These are phyloP conservation scores for Lanmaoa rubissima DNA, from an alignment of 768 basidiomycete genomes.

Conservation along the genomic window DNA sequence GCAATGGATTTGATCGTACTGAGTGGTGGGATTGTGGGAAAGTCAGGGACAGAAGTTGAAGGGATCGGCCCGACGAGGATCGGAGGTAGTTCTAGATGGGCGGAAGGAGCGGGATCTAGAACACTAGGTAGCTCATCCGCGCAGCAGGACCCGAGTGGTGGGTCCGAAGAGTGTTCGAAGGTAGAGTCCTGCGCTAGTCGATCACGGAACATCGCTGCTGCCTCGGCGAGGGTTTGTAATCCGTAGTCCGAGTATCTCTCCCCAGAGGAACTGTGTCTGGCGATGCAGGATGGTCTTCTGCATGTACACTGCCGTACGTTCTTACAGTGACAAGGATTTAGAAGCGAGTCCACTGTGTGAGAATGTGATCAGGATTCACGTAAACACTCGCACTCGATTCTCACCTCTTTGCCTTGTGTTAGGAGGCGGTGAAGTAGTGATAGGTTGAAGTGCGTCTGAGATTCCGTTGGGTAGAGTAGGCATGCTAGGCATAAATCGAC, in stretches of 20 bases:
- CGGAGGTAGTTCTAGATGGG: slow-evolving; percentile 49
- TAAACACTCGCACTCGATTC: not conserved
- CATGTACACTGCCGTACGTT: slow-evolving; percentile 57
- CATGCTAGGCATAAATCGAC: slow-evolving; percentile 65
- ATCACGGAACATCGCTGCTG: slow-evolving; percentile 28
- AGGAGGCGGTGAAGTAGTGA: slow-evolving; percentile 30
- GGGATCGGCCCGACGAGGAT: slow-evolving; percentile 33
- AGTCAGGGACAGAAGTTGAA: slow-evolving; percentile 38
- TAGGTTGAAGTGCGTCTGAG: slow-evolving; percentile 46
- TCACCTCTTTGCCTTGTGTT: slow-evolving; percentile 53
- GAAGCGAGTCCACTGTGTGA: slow-evolving; percentile 51
- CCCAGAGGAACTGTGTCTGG: slow-evolving; percentile 1
- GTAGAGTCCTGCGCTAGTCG: slow-evolving; percentile 4
- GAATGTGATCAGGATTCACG: not conserved
- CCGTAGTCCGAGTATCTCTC: slow-evolving; percentile 15
- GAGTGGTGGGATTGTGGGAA: slow-evolving; percentile 59
- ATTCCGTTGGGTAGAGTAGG: slow-evolving; percentile 76
- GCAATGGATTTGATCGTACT: slow-evolving; percentile 57
- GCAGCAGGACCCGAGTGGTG: slow-evolving; percentile 25
- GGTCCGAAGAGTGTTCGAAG: slow-evolving; percentile 2
- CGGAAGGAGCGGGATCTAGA: slow-evolving; percentile 4
- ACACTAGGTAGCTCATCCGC: not conserved
- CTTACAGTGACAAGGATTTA: slow-evolving; percentile 66
- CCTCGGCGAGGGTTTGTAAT: slow-evolving; percentile 38
- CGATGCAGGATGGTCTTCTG: slow-evolving; percentile 11